Evolutionary conservation across 768 basidiomycete genomes (phyloP), one percentile per base, ranked within the genome.

Genomic region (Glaciozyma martinii): DNA sequence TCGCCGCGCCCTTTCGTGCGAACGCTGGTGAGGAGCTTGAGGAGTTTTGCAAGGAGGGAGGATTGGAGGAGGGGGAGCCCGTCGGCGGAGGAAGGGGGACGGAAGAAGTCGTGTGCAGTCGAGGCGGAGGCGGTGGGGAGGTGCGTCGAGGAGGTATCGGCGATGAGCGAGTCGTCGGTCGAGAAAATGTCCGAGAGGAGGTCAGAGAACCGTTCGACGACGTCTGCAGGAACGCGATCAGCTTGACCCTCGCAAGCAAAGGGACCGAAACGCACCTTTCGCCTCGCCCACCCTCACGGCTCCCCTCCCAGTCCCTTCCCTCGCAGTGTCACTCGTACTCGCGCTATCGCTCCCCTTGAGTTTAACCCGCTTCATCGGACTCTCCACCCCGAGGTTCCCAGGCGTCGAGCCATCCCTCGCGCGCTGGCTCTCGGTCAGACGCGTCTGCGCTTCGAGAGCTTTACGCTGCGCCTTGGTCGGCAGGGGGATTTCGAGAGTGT

Each of bases 111-210:
- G 16, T 74, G 75, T 53, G 71, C 75, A n/a, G 65, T 56, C 37
- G 66, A 70, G 30, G 78, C 73, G 5, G 84, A 79, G 18, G 90
- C 78, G 58, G 84, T 80, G 19, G 74, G 65, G n/a, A 78, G 65
- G 46, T 81, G 80, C 3, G 78, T 75, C 56, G 87, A 85, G 0
- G 59, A 60, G 10, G 66, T 65, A 61, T 67, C 70, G 59, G 27
- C 53, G 52, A 67, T 81, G 21, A 90, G 78, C 0, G 80, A 75
- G 73, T 92, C 91, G 71, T 89, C 85, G 0, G 87, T 85, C 67
- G 88, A 86, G 62, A 94, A 88, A 21, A 95, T 81, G 60, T 94
- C 90, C 68, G 91, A 89, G 1, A 94, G 78, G 23, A 90, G 77
- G 3, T 84, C 83, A 0, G 79, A 80, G 15, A 98, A 80, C 75